These are phyloP conservation scores for Aspergillus avenaceus DNA, from an alignment of 495 filamentous ascomycete species.

Conservation along the genomic window DNA sequence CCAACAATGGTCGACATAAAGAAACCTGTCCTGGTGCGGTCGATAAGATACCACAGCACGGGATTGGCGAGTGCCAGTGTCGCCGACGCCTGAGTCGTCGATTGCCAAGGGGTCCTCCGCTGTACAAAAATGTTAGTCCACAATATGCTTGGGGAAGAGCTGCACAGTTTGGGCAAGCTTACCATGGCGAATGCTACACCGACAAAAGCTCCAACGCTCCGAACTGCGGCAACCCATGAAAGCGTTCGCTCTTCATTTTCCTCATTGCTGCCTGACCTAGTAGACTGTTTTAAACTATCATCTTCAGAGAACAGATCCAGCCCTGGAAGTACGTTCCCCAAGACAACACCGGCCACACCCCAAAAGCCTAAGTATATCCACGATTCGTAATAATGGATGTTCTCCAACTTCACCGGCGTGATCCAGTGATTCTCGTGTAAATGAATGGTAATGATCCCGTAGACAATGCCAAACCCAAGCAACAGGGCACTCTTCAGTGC, in stretches of 20 bases:
- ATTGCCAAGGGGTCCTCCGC: slow-evolving; percentile 88
- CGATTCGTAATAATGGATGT: slow-evolving; percentile 52
- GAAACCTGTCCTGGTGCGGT: slow-evolving; percentile 83
- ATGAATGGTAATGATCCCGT: slow-evolving; percentile 82
- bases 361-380: slow-evolving; percentile 73
- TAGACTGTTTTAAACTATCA: slow-evolving; percentile 17
- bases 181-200: slow-evolving; percentile 97
- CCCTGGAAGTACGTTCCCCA: slow-evolving; percentile 81
- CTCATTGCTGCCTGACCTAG: slow-evolving; percentile 20
- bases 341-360: slow-evolving; percentile 70
- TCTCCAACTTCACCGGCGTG: slow-evolving; percentile 57
- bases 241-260: slow-evolving; percentile 34
- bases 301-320: slow-evolving; percentile 65
- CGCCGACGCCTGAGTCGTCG: slow-evolving; percentile 85
- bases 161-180: slow-evolving; percentile 27
- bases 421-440: slow-evolving; percentile 68
- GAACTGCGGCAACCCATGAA: slow-evolving; percentile 78
- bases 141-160: neutral
- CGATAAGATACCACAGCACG: slow-evolving; percentile 92
- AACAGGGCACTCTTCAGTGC: slow-evolving; percentile 58
- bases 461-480: slow-evolving; percentile 77
- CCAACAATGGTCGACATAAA: slow-evolving; percentile 69
- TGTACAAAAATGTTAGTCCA: slow-evolving; percentile 29
- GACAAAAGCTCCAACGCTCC: slow-evolving; percentile 89
- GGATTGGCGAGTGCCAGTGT: slow-evolving; percentile 91